A percentile compares a stretch with the other conserved stretches of the same genome.
These are phyloP conservation scores for Erythrophleum ivorense DNA, from an alignment of 331 rosid species.

Conservation along the genomic window DNA sequence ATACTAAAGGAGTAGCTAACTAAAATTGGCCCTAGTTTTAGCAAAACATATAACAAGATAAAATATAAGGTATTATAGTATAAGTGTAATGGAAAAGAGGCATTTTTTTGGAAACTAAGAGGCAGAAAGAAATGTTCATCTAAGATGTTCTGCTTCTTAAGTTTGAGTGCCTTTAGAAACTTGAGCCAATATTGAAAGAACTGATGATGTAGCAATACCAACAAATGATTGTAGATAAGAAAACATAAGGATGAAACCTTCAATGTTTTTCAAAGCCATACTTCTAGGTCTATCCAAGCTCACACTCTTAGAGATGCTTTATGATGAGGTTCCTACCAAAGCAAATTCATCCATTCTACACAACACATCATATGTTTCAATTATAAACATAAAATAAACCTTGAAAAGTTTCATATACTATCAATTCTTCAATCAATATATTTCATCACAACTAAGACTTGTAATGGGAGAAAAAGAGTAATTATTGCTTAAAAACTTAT, in stretches of 20 bases:
- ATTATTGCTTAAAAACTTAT: neutral
- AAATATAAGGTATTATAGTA: neutral
- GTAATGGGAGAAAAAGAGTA: neutral
- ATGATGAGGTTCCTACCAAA: constrained; percentile 70
- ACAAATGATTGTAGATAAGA: constrained; percentile 90
- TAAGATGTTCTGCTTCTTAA: constrained; percentile 95
- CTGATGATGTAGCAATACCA: constrained; percentile 84
- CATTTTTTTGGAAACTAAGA: constrained; percentile 9
- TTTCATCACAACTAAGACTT: constrained; percentile 5
- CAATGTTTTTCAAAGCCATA: constrained; percentile 94
- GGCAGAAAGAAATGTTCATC: constrained; percentile 85
- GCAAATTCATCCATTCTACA: constrained; percentile 99
- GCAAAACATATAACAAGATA: neutral
- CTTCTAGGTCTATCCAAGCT: constrained; percentile 94
- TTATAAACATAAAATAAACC: constrained; percentile 2
- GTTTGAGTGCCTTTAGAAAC: constrained; percentile 94
- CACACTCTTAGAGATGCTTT: constrained; percentile 79
- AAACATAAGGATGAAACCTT: constrained; percentile 84
- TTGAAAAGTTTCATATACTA: constrained; percentile 3
- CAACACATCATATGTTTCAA: constrained; percentile 39
- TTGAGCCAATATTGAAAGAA: constrained; percentile 89
- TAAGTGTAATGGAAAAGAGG: constrained; percentile 8
- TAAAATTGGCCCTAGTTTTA: too few species aligned
- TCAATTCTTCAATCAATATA: constrained; percentile 1
- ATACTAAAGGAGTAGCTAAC: neutral